Percentiles rank a stretch among this genome's conserved stretches.
Conservation (phyloP, 805 yeast species). For the Metschnikowia lochheadii region DNA sequence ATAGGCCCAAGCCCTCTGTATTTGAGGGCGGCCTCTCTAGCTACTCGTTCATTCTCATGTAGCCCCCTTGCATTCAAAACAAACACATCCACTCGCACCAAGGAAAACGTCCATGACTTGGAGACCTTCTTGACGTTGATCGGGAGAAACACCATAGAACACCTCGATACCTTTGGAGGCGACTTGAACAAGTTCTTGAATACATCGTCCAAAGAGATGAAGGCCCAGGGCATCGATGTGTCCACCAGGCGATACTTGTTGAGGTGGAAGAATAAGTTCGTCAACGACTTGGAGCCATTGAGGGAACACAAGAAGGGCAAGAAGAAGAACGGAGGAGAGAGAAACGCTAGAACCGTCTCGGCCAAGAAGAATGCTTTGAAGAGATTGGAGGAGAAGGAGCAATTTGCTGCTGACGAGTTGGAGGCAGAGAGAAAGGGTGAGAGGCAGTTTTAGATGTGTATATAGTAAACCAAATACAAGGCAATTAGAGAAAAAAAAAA, state of each 20-base stretch:
- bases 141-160: slow-evolving; percentile 72
- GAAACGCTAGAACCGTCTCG: slow-evolving; percentile 54
- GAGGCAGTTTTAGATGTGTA: slow-evolving; percentile 31
- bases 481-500: too few species aligned
- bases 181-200: slow-evolving; percentile 58
- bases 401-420: slow-evolving; percentile 32
- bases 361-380: slow-evolving; percentile 59
- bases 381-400: slow-evolving; percentile 51
- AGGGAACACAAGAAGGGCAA: slow-evolving; percentile 59
- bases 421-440: slow-evolving; percentile 42
- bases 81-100: slow-evolving; percentile 49
- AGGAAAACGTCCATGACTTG: slow-evolving; percentile 55
- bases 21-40: slow-evolving; percentile 5
- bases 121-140: slow-evolving; percentile 68
- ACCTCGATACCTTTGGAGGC: slow-evolving; percentile 58
- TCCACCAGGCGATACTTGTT: slow-evolving; percentile 69
- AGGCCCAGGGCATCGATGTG: slow-evolving; percentile 72
- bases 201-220: slow-evolving; percentile 53
- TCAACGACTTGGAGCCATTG: slow-evolving; percentile 51
- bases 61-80: slow-evolving; percentile 25
- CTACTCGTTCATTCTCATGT: slow-evolving; percentile 10
- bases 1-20: slow-evolving; percentile 9
- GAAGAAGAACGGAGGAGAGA: slow-evolving; percentile 82
- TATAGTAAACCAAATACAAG: slow-evolving; percentile 2
- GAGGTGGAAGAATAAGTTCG: slow-evolving; percentile 65